Percentiles rank a stretch among this genome's conserved stretches.
Conservation (phyloP, 257 asterid genomes). For the Jacaranda mimosifolia region DNA sequence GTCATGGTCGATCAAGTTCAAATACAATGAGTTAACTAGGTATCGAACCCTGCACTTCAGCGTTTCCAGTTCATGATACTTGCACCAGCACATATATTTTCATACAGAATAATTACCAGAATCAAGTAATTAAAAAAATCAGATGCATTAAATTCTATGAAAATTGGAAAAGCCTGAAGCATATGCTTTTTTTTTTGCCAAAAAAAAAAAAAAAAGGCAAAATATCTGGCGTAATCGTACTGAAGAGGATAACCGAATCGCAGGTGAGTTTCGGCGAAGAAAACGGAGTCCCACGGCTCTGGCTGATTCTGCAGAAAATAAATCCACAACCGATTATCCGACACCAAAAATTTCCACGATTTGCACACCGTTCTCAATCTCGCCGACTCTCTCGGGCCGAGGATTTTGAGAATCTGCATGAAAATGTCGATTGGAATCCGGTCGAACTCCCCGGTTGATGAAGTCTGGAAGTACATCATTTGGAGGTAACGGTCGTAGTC, state of each 20-base stretch:
- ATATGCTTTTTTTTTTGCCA: neutral
- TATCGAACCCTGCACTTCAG: neutral
- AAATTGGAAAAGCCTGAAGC: neutral
- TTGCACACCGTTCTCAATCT: slow-evolving; percentile 77
- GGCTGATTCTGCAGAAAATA: slow-evolving; percentile 81
- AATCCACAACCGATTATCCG: slow-evolving; percentile 92
- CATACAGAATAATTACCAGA: slow-evolving; percentile 18
- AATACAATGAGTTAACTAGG: neutral
- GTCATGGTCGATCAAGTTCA: neutral
- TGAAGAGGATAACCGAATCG: slow-evolving; percentile 81
- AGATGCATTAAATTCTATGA: neutral
- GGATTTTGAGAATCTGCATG: slow-evolving; percentile 59
- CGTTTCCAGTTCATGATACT: slow-evolving; percentile 1
- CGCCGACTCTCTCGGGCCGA: slow-evolving; percentile 88
- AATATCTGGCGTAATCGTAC: slow-evolving; percentile 46
- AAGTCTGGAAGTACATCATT: slow-evolving; percentile 59
- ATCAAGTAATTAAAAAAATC: neutral
- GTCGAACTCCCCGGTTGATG: slow-evolving; percentile 86
- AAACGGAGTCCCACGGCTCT: slow-evolving; percentile 83
- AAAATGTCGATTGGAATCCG: slow-evolving; percentile 81
- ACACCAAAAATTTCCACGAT: slow-evolving; percentile 71
- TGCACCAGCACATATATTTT: slow-evolving; percentile 1
- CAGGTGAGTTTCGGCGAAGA: slow-evolving; percentile 83
- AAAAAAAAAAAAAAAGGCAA: neutral
- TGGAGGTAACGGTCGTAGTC: slow-evolving; percentile 62